phyloP scores from a whole-genome alignment of 2,329 filamentous ascomycete species.

The Meredithiella fracta region DNA sequence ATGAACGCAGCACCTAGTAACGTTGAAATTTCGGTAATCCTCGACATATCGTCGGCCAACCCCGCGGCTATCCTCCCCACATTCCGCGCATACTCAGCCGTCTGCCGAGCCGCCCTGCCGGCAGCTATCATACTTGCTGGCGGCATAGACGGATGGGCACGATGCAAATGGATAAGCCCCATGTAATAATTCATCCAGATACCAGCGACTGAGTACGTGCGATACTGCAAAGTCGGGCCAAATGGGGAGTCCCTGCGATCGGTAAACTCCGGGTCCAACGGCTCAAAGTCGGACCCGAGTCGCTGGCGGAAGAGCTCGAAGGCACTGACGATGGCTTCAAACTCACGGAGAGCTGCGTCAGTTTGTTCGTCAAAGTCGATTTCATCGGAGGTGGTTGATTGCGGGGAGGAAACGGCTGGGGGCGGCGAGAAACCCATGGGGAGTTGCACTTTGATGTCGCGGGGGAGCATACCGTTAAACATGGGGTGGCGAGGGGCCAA shows the following conservation, averaged over 20 bases:
- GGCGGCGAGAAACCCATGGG: constrained; percentile 40
- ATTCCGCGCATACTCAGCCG: constrained; percentile 51
- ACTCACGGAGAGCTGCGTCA: constrained; percentile 57
- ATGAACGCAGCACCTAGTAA: constrained; percentile 65
- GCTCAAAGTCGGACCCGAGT: constrained; percentile 60
- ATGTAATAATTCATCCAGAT: constrained; percentile 82
- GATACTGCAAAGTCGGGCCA: constrained; percentile 63
- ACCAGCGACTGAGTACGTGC: constrained; percentile 72
- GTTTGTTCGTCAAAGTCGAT: constrained; percentile 47
- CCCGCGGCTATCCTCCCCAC: constrained; percentile 72
- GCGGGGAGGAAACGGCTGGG: constrained; percentile 28
- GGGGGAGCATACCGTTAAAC: constrained; percentile 41
- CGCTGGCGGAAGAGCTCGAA: constrained; percentile 50
- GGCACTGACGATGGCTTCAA: constrained; percentile 56
- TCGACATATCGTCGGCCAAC: constrained; percentile 37
- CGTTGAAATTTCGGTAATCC: constrained; percentile 49
- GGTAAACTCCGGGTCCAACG: constrained; percentile 51
- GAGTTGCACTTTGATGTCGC: constrained; percentile 31
- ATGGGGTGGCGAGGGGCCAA: constrained; percentile 25
- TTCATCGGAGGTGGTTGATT: constrained; percentile 31
- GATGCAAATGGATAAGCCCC: constrained; percentile 64
- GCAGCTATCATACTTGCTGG: constrained; percentile 79
- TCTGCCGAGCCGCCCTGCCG: constrained; percentile 57
- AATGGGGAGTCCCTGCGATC: constrained; percentile 55
- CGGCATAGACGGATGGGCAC: constrained; percentile 78